These are phyloP conservation scores for Cyberlindnera saturnus DNA, from an alignment of 805 yeast species.

Conservation along the genomic window DNA sequence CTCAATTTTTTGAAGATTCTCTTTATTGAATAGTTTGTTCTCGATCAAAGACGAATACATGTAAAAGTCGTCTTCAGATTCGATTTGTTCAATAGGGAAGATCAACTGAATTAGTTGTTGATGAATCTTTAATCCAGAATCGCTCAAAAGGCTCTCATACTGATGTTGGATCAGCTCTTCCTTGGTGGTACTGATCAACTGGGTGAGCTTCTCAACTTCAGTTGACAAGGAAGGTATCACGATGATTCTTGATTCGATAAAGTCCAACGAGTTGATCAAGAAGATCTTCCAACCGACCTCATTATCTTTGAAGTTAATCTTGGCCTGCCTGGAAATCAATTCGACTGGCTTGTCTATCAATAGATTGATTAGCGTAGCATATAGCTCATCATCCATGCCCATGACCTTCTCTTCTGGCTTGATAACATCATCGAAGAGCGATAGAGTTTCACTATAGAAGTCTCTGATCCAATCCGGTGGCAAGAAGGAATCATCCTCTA, in stretches of 20 bases:
- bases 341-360: constrained; percentile 37
- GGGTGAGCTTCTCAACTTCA: constrained; percentile 31
- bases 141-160: constrained; percentile 40
- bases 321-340: constrained; percentile 23
- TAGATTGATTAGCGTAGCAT: constrained; percentile 32
- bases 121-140: constrained; percentile 51
- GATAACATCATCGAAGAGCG: constrained; percentile 30
- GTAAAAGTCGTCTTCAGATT: constrained; percentile 51
- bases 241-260: constrained; percentile 48
- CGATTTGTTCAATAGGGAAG: constrained; percentile 47
- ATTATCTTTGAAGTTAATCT: constrained; percentile 16
- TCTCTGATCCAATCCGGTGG: constrained; percentile 82
- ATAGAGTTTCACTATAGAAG: constrained; percentile 55
- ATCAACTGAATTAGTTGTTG: constrained; percentile 66
- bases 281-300: constrained; percentile 30
- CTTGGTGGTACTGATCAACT: constrained; percentile 29
- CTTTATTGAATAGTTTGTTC: constrained; percentile 46
- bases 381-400: constrained; percentile 31
- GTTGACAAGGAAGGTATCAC: constrained; percentile 31
- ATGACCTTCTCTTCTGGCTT: constrained; percentile 26
- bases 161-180: constrained; percentile 38
- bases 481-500: constrained; percentile 48
- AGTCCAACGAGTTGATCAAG: constrained; percentile 54
- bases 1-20: constrained; percentile 38
- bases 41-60: constrained; percentile 62